These are phyloP conservation scores for Pluteus cervinus DNA, from an alignment of 768 basidiomycete genomes.

Conservation along the genomic window DNA sequence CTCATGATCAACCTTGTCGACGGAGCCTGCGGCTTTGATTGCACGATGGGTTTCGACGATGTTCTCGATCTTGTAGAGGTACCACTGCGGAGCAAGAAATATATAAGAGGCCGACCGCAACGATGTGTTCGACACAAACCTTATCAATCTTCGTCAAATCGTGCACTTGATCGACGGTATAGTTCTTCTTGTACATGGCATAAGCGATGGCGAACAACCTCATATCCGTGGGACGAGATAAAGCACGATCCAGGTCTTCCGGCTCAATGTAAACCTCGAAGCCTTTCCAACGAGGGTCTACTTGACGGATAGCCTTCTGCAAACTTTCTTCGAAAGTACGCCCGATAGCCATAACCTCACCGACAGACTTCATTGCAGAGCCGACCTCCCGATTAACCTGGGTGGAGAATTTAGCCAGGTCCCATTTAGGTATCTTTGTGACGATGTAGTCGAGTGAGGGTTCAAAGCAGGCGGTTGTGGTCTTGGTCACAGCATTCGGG, in stretches of 20 bases:
- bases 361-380: constrained; percentile 98
- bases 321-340: constrained; percentile 98
- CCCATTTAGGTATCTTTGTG: constrained; percentile 99
- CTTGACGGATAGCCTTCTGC: constrained; percentile 97
- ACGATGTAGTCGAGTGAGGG: constrained; percentile 99
- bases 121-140: constrained; percentile 30
- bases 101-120: constrained; percentile 2
- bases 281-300: constrained; percentile 94
- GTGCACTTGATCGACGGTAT: constrained; percentile 85
- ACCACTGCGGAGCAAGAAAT: constrained; percentile 72
- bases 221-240: constrained; percentile 88
- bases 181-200: constrained; percentile 92
- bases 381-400: constrained; percentile 94
- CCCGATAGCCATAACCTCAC: constrained; percentile 99
- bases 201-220: constrained; percentile 96
- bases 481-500: constrained; percentile 98
- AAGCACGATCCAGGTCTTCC: constrained; percentile 75
- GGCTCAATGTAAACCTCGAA: constrained; percentile 93
- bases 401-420: constrained; percentile 92
- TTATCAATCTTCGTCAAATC: constrained; percentile 98
- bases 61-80: constrained; percentile 98
- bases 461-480: constrained; percentile 98
- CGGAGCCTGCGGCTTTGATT: constrained; percentile 62
- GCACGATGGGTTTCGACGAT: constrained; percentile 84
- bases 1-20: constrained; percentile 65